Evolutionary conservation across 306 rosid genomes (phyloP), one percentile per base, ranked within the genome.

Genomic region (Abrus precatorius): DNA sequence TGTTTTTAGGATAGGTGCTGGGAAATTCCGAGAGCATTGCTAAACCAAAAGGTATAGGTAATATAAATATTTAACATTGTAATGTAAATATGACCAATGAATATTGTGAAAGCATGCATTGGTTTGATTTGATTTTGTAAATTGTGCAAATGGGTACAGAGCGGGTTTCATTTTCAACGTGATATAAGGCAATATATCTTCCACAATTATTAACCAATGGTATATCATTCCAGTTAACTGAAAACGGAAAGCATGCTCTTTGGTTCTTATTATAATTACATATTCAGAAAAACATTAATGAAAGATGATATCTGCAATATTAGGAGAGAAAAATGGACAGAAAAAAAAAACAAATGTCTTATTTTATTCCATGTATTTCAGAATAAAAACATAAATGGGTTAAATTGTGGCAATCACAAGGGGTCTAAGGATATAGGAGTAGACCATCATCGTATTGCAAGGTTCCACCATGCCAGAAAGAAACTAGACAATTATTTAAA

Each of bases 401-500:
- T 36, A 27, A 43, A 47, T 5, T 32, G 41, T 50, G 13, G 52
- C 49, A 71, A 71, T 77, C 28, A 40, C 41, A 4, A 36, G 41
- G 68, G 72, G 38, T 43, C 45, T 14, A 32, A 55, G 75, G 75
- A 60, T 73, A 59, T 9, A 56, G 8, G 13, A 36, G 30, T 28
- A 56, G 27, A 59, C 72, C 78, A 59, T 59, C 66, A 40, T 69
- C 69, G 60, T 61, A 57, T 43, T 63, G 32, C 32, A 44, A 61
- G 64, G 70, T 68, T 53, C 62, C 78, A 69, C 59, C 68, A 34
- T 8, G 47, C 73, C 81, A 66, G 71, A 82, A 57, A 55, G 55
- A 52, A 77, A 82, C 77, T 56, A 45, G 10, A 6, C 34, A 0
- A 74, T 44, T 57, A 60, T 59, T 32, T 54, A 43, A 44, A 53